A percentile compares a stretch with the other conserved stretches of the same genome.
Conservation (phyloP, 768 basidiomycete genomes). For the Phanerochaete sordida region DNA sequence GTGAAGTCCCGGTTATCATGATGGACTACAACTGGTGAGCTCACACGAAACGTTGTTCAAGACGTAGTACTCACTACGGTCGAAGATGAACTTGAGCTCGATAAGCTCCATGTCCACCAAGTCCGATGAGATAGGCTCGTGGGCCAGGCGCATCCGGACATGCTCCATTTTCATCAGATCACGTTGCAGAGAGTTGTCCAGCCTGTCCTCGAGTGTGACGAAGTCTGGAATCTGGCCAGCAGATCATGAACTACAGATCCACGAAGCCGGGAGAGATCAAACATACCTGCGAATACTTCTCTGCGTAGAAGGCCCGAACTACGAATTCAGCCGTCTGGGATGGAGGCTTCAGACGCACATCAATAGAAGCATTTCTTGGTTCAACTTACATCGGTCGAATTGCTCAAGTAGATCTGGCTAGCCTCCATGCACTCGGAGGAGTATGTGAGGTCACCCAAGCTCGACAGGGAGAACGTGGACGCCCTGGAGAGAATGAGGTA, state of each 20-base stretch:
- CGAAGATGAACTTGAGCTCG: conserved; percentile 80
- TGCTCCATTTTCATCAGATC: conserved; percentile 82
- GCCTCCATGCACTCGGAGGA: conserved; percentile 74
- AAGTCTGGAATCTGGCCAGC: conserved; percentile 81
- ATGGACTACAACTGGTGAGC: conserved; percentile 44
- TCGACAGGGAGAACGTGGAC: conserved; percentile 74
- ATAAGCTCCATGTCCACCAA: conserved; percentile 80
- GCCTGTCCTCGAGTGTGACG: conserved; percentile 70
- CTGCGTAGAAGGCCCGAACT: conserved; percentile 69
- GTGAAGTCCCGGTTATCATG: conserved; percentile 86
- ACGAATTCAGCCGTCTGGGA: conserved; percentile 75
- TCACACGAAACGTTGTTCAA: not conserved
- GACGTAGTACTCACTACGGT: conserved; percentile 48
- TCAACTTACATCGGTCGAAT: conserved; percentile 70
- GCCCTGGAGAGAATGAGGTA: conserved; percentile 78
- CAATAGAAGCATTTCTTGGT: no score
- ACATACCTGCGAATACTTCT: conserved; percentile 79
- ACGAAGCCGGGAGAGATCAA: not conserved
- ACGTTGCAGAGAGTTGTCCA: conserved; percentile 83
- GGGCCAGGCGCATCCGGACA: conserved; percentile 76
- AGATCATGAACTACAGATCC: no score
- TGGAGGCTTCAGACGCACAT: not conserved
- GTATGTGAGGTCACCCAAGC: conserved; percentile 73
- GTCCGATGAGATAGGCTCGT: conserved; percentile 68
- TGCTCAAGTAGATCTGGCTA: conserved; percentile 77